Evolutionary conservation across 2,329 filamentous ascomycete genomes (phyloP).

Genomic region (Cladosporium sp.): DNA sequence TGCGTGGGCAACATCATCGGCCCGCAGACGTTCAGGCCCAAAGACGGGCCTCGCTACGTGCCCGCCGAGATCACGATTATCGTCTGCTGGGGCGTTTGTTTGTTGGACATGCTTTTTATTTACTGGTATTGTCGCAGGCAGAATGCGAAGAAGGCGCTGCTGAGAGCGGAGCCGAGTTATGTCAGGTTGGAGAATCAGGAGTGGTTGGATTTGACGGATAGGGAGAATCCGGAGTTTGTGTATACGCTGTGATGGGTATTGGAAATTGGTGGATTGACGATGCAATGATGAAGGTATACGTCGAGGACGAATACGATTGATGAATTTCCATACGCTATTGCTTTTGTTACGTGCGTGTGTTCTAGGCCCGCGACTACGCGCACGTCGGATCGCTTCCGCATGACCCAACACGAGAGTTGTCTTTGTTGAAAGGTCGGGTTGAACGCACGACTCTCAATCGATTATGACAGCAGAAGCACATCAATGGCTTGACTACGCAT

Average conservation of each 20-base stretch:
- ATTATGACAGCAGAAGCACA: no score
- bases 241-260: constrained; percentile 36
- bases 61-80: constrained; percentile 62
- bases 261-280: not conserved
- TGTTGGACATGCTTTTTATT: constrained; percentile 57
- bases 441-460: no score
- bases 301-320: no score
- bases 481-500: no score
- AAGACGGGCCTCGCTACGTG: constrained; percentile 57
- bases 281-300: no score
- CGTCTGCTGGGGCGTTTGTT: constrained; percentile 52
- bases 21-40: constrained; percentile 54
- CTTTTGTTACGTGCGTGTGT: no score
- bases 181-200: constrained; percentile 62
- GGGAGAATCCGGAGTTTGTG: constrained; percentile 58
- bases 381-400: no score
- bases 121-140: constrained; percentile 57
- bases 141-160: constrained; percentile 55
- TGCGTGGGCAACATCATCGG: constrained; percentile 54
- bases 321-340: no score
- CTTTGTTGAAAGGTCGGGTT: no score
- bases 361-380: no score
- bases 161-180: constrained; percentile 54
- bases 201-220: constrained; percentile 60
- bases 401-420: no score